Evolutionary conservation across 1,284 basidiomycete species (phyloP), one percentile per base, ranked within the genome.

Genomic region (Ceratobasidium sp.): DNA sequence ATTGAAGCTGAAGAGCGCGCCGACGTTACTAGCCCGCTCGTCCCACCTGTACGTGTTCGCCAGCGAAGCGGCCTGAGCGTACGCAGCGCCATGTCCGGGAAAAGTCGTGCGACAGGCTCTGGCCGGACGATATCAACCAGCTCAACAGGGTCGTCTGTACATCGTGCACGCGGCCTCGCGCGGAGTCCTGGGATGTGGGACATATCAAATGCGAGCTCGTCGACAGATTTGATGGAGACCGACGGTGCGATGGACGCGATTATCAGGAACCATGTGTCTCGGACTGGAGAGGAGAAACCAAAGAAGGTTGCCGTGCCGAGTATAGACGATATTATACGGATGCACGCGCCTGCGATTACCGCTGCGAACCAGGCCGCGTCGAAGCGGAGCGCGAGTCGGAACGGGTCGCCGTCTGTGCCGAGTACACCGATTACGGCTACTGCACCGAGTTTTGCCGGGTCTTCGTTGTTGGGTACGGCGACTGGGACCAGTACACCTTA

Each of bases 241-340:
- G 77, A 77, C 58, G 53, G 58, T 49, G 10, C 33, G 23, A 56
- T 44, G 68, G 51, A 56, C 40, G 68, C 51, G 39, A 70, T 70
- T 56, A 56, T 70, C n/a, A 55, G 49, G 49, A 23, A 56, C 7
- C 68, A 56, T 55, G 63, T 66, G 23, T 70, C 51, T n/a, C 13
- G 53, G 53, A 23, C 33, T 5, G 68, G 68, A 13, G 68, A 70
- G 53, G 68, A 56, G 39, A 55, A 51, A 46, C 20, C 28, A 10
- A 61, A 49, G 64, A 87, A 84, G 81, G 82, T 84, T 44, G 83
- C 91, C 71, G 90, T 91, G 12, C 94, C 94, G 66, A 94, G 93
- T 23, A 95, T 95, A 82, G 93, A 92, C 61, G 94, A 95, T 77
- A 95, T 95, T 80, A 95, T 95, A 79, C 90, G 92, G 61, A 89